phyloP scores from a whole-genome alignment of 2,329 filamentous ascomycete genomes.

The Colletotrichum costaricense region DNA sequence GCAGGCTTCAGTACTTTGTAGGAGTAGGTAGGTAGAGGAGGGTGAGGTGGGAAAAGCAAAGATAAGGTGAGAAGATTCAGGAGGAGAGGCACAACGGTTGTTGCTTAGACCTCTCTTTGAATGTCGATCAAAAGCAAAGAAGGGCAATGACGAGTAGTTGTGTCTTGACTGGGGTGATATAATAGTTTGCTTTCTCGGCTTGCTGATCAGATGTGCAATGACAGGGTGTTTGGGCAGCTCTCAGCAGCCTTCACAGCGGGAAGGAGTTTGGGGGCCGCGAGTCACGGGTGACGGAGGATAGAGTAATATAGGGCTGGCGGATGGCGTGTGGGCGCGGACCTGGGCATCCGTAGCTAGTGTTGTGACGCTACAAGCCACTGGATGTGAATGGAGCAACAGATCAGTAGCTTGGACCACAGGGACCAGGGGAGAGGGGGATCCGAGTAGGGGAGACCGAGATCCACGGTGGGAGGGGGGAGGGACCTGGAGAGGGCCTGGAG shows the following conservation, averaged over 20 bases:
- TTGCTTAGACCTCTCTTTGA: background rate
- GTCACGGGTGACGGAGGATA: conserved; percentile 18
- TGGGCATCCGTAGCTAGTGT: conserved; percentile 23
- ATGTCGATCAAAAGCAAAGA: background rate
- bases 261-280: conserved; percentile 28
- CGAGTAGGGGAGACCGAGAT: conserved; percentile 16
- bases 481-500: background rate
- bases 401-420: conserved; percentile 25
- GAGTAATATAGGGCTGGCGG: conserved; percentile 35
- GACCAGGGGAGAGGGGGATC: conserved; percentile 29
- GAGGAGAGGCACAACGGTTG: background rate
- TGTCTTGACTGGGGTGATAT: background rate
- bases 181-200: background rate
- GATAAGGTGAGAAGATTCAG: background rate
- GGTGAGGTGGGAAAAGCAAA: background rate
- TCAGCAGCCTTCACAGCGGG: conserved; percentile 10
- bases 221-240: background rate
- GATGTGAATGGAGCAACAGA: conserved; percentile 20
- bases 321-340: conserved; percentile 22
- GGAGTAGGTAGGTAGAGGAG: background rate
- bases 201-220: conserved; percentile 9
- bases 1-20: background rate
- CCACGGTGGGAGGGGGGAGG: background rate
- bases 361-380: conserved; percentile 6
- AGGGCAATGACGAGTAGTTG: background rate